phyloP scores from a whole-genome alignment of 106 monocot genomes.

The Allium cepa region DNA sequence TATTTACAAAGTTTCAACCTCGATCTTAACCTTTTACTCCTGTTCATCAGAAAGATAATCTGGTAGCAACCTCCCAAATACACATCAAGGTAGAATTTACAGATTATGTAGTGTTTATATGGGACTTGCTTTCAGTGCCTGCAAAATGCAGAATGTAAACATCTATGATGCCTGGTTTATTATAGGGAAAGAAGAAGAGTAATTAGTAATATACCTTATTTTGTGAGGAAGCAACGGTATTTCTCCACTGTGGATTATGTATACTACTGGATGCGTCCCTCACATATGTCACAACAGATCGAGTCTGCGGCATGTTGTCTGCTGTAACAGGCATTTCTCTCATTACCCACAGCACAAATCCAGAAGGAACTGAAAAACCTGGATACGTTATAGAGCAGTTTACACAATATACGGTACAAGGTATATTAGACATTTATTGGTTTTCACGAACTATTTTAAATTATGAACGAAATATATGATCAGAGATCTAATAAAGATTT shows the following conservation, averaged over 20 bases:
- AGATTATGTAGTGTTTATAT: conserved; percentile 24
- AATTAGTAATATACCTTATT: conserved; percentile 28
- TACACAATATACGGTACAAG: background rate
- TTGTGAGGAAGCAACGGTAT: conserved; percentile 47
- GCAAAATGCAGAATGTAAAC: conserved; percentile 3
- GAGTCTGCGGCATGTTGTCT: conserved; percentile 17
- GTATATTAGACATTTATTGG: too few relatives aligned
- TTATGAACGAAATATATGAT: too few relatives aligned
- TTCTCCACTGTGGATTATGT: conserved; percentile 52
- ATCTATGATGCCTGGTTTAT: too few relatives aligned
- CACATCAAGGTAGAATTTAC: background rate
- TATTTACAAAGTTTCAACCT: background rate
- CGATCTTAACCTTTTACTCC: background rate
- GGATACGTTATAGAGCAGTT: background rate
- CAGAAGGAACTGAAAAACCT: conserved; percentile 66
- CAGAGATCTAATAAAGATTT: too few relatives aligned
- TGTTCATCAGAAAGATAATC: background rate
- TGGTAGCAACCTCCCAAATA: background rate
- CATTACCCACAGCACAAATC: conserved; percentile 63
- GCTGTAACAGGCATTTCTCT: conserved; percentile 42
- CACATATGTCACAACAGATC: conserved; percentile 27
- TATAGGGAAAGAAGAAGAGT: background rate
- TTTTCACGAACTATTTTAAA: too few relatives aligned
- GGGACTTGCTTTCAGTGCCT: conserved; percentile 60
- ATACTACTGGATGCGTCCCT: conserved; percentile 22